Percentiles rank a stretch among this genome's conserved stretches.
These are phyloP conservation scores for Serendipita sp. DNA, from an alignment of 768 basidiomycete genomes.

Conservation along the genomic window DNA sequence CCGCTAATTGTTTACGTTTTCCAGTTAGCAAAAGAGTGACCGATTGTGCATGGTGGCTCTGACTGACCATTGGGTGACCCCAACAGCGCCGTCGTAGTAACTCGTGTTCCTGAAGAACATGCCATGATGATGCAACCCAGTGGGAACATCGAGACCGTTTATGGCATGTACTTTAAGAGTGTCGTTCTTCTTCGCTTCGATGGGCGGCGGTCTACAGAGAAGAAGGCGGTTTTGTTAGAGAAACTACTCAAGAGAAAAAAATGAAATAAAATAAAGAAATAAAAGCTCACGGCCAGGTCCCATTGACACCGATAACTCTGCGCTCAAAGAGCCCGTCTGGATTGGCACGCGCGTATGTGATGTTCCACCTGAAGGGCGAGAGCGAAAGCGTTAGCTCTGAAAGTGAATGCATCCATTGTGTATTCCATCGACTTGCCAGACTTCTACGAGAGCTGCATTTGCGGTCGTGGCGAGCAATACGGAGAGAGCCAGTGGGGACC, in stretches of 20 bases:
- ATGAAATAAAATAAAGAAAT: slow-evolving; percentile 9
- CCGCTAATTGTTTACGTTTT: slow-evolving; percentile 28
- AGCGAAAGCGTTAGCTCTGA: slow-evolving; percentile 8
- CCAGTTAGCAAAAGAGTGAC: not conserved
- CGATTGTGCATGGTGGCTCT: not conserved
- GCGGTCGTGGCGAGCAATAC: slow-evolving; percentile 21
- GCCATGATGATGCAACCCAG: slow-evolving; percentile 81
- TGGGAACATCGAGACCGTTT: slow-evolving; percentile 50
- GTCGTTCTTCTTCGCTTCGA: slow-evolving; percentile 56
- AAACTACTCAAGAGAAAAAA: not conserved
- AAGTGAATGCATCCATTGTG: slow-evolving; percentile 6
- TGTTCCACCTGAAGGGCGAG: slow-evolving; percentile 45
- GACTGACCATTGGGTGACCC: slow-evolving; percentile 65
- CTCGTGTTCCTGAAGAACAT: slow-evolving; percentile 81
- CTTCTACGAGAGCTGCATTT: slow-evolving; percentile 50
- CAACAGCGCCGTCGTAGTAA: slow-evolving; percentile 81
- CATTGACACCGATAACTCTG: slow-evolving; percentile 73
- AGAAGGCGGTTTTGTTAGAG: not conserved
- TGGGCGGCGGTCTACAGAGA: slow-evolving; percentile 51
- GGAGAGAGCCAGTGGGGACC: not conserved
- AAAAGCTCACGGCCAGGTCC: slow-evolving; percentile 71
- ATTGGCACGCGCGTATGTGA: slow-evolving; percentile 64
- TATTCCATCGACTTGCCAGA: slow-evolving; percentile 24
- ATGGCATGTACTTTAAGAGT: slow-evolving; percentile 56
- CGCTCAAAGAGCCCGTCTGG: slow-evolving; percentile 71